A percentile compares a stretch with the other conserved stretches of the same genome.
Evolutionary conservation across 176 grass and related monocot species (phyloP).

Genomic region (Thalia dealbata): DNA sequence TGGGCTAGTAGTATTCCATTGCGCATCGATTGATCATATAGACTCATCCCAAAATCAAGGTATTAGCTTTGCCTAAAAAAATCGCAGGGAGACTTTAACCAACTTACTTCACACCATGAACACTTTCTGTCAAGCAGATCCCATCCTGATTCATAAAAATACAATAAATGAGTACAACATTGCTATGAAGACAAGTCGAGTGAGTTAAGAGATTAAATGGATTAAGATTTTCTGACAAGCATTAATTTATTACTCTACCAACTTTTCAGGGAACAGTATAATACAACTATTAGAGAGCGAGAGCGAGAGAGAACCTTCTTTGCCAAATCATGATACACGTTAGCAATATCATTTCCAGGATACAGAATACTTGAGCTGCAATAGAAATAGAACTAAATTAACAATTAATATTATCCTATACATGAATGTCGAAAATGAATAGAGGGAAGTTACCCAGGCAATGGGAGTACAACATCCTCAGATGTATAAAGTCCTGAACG

Average conservation of each 20-base stretch:
- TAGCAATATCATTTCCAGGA: conserved; percentile 74
- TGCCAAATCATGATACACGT: conserved; percentile 85
- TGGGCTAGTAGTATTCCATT: too few relatives aligned
- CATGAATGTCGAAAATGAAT: background rate
- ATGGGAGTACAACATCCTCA: conserved; percentile 88
- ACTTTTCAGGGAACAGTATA: too few relatives aligned
- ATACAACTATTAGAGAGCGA: too few relatives aligned
- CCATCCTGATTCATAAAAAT: conserved; percentile 55
- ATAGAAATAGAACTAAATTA: background rate
- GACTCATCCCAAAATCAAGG: too few relatives aligned
- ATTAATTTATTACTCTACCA: too few relatives aligned
- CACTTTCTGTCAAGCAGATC: conserved; percentile 78
- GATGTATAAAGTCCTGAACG: conserved; percentile 61
- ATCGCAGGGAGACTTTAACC: background rate
- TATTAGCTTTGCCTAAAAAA: background rate
- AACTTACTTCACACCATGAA: conserved; percentile 89
- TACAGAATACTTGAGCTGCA: conserved; percentile 77
- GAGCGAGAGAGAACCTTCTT: conserved; percentile 40
- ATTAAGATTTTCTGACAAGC: too few relatives aligned
- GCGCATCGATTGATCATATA: too few relatives aligned
- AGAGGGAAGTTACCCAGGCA: conserved; percentile 62
- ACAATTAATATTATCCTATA: background rate
- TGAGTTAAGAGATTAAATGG: too few relatives aligned
- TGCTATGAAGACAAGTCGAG: background rate
- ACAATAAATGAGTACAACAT: background rate